Evolutionary conservation across 2,329 filamentous ascomycete species (phyloP).

Genomic region (Fusarium buxicola): DNA sequence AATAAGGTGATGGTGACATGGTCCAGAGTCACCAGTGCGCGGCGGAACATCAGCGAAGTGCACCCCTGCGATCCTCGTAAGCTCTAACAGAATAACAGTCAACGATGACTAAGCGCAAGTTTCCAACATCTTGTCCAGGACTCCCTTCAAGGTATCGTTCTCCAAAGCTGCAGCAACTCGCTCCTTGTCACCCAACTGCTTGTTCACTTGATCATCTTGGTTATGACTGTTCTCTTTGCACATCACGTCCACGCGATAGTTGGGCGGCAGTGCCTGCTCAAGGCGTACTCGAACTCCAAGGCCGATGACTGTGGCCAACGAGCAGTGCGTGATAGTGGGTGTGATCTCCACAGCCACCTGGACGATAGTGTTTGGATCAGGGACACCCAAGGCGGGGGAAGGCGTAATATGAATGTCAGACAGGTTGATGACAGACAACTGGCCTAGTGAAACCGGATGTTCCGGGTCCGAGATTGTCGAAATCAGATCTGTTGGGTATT

Average conservation of each 20-base stretch:
- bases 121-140: constrained; percentile 93
- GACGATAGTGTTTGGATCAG: constrained; percentile 68
- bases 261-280: constrained; percentile 89
- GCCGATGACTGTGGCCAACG: constrained; percentile 94
- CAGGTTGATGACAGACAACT: constrained; percentile 95
- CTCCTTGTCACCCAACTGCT: constrained; percentile 97
- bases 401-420: constrained; percentile 84
- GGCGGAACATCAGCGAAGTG: constrained; percentile 12
- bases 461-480: constrained; percentile 96
- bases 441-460: constrained; percentile 92
- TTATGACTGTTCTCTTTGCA: constrained; percentile 98
- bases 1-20: neutral
- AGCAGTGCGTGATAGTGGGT: constrained; percentile 97
- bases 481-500: constrained; percentile 77
- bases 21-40: neutral
- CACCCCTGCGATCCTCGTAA: constrained; percentile 5
- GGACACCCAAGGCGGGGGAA: constrained; percentile 52
- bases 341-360: constrained; percentile 90
- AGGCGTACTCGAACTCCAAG: constrained; percentile 91
- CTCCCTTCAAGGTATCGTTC: constrained; percentile 88
- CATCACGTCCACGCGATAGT: constrained; percentile 90
- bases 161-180: constrained; percentile 93
- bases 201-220: constrained; percentile 95
- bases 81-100: constrained; percentile 5
- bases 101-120: constrained; percentile 70